These are phyloP conservation scores for Penicillium diatomitis DNA, from an alignment of 495 filamentous ascomycete genomes.

Conservation along the genomic window DNA sequence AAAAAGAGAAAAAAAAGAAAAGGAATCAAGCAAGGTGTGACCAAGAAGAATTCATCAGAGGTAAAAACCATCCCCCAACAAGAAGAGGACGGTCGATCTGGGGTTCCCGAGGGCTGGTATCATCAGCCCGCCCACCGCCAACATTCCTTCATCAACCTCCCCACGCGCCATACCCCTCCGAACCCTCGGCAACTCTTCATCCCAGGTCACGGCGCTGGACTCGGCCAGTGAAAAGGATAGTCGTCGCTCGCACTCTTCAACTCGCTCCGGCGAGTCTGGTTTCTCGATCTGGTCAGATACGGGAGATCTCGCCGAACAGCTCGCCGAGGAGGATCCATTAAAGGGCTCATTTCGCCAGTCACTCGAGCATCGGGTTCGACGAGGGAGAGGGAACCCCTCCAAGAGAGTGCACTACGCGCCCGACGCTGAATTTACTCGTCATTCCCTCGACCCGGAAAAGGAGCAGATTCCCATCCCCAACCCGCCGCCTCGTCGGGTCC, in stretches of 20 bases:
- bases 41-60: too few relatives aligned
- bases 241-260: slow-evolving; percentile 45
- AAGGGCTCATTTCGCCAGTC: slow-evolving; percentile 54
- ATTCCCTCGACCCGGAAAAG: slow-evolving; percentile 48
- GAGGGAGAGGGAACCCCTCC: slow-evolving; percentile 24
- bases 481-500: slow-evolving; percentile 51
- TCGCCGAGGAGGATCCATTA: slow-evolving; percentile 73
- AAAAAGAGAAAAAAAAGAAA: not conserved
- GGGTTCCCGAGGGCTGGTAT: slow-evolving; percentile 26
- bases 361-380: slow-evolving; percentile 38
- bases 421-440: slow-evolving; percentile 34
- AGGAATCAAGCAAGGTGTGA: too few relatives aligned
- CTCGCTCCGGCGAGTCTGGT: slow-evolving; percentile 57
- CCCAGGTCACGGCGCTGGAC: slow-evolving; percentile 29
- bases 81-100: too few relatives aligned
- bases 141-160: slow-evolving; percentile 49
- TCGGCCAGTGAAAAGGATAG: slow-evolving; percentile 39
- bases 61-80: too few relatives aligned
- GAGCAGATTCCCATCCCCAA: slow-evolving; percentile 77
- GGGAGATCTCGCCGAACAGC: slow-evolving; percentile 86
- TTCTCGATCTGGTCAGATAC: slow-evolving; percentile 86
- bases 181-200: slow-evolving; percentile 32
- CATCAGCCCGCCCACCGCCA: slow-evolving; percentile 45
- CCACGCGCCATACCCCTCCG: slow-evolving; percentile 50
- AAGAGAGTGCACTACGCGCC: slow-evolving; percentile 46